Evolutionary conservation across 495 filamentous ascomycete species (phyloP).

Genomic region (Extremus antarcticus): DNA sequence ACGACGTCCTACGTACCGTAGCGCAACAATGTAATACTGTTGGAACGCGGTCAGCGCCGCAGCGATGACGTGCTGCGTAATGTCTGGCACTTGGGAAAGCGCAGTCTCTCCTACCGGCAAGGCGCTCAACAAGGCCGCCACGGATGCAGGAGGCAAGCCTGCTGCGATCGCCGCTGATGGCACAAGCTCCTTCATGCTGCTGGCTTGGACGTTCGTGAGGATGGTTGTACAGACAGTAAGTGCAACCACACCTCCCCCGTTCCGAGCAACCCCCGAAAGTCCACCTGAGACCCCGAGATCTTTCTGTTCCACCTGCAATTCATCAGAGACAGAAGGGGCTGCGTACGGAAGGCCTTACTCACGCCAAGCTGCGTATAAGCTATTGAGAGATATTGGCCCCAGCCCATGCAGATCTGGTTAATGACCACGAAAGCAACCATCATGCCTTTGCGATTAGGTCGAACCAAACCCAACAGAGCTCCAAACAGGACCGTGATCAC

Average conservation of each 20-base stretch:
- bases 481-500: slow-evolving; percentile 28
- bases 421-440: slow-evolving; percentile 30
- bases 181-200: slow-evolving; percentile 7
- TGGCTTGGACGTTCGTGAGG: slow-evolving; percentile 11
- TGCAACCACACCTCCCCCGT: slow-evolving; percentile 27
- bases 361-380: slow-evolving; percentile 26
- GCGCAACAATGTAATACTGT: slow-evolving; percentile 17
- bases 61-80: slow-evolving; percentile 8
- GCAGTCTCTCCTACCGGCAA: slow-evolving; percentile 18
- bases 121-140: slow-evolving; percentile 7
- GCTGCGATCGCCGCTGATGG: slow-evolving; percentile 19
- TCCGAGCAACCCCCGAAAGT: slow-evolving; percentile 21
- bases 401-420: slow-evolving; percentile 20
- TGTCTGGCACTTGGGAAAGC: slow-evolving; percentile 7
- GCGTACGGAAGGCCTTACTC: no score
- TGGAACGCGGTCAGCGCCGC: slow-evolving; percentile 15
- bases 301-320: slow-evolving; percentile 20
- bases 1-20: no score
- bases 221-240: slow-evolving; percentile 24
- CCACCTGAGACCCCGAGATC: slow-evolving; percentile 26
- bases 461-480: slow-evolving; percentile 22
- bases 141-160: slow-evolving; percentile 9
- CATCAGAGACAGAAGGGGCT: no score
- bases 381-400: slow-evolving; percentile 25
- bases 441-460: slow-evolving; percentile 20